Evolutionary conservation across 495 filamentous ascomycete genomes (phyloP).

Genomic region (Acidomyces sp.): DNA sequence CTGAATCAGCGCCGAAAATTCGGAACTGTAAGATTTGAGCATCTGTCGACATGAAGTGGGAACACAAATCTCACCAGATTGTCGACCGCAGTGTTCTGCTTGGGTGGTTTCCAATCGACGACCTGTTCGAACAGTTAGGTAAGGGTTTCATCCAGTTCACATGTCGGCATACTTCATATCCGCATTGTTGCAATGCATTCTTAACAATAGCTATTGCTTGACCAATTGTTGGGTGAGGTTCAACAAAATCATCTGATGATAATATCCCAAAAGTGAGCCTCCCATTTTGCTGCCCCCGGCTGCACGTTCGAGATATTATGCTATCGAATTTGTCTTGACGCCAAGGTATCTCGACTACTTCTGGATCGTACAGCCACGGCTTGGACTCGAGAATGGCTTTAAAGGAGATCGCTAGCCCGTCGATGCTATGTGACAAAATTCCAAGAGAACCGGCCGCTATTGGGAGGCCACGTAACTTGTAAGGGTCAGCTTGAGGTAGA

Average conservation of each 20-base stretch:
- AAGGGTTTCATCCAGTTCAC: too few species aligned
- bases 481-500: background rate
- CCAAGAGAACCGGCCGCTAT: background rate
- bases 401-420: background rate
- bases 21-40: background rate
- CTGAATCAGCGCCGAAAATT: background rate
- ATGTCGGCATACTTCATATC: background rate
- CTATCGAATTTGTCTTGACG: conserved; percentile 1
- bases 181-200: background rate
- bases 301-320: background rate
- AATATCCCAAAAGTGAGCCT: conserved; percentile 1
- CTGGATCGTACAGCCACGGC: background rate
- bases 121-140: background rate
- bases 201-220: background rate
- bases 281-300: background rate
- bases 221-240: background rate
- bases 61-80: background rate
- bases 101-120: background rate
- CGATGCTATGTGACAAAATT: background rate
- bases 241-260: background rate
- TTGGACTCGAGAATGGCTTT: background rate
- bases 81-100: background rate
- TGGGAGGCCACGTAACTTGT: background rate
- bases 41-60: too few species aligned
- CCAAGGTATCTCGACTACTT: conserved; percentile 1